Evolutionary conservation across 108 stramenopile species (phyloP).

Genomic region (Cyclotella baltica): DNA sequence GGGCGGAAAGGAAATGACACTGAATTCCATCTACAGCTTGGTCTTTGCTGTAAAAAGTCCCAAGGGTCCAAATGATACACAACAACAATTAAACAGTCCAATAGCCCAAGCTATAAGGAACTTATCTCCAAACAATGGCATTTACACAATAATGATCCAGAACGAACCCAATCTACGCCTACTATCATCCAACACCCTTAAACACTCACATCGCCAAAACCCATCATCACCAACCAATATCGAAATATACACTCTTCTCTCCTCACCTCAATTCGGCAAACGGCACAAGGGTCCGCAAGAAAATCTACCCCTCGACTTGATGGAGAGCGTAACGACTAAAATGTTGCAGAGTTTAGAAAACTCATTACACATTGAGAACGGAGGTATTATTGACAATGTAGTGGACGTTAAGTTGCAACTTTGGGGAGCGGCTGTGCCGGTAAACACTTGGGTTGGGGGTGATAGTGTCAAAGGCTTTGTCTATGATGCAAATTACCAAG

Average conservation of each 20-base stretch:
- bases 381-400: slow-evolving; percentile 7
- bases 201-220: slow-evolving; percentile 54
- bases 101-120: slow-evolving; percentile 34
- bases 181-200: slow-evolving; percentile 71
- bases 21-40: slow-evolving; percentile 79
- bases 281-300: slow-evolving; percentile 87
- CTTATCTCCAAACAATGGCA: slow-evolving; percentile 36
- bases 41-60: slow-evolving; percentile 56
- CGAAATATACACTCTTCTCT: slow-evolving; percentile 85
- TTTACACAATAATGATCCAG: slow-evolving; percentile 66
- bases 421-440: slow-evolving; percentile 90
- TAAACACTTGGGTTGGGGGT: slow-evolving; percentile 69
- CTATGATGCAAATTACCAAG: slow-evolving; percentile 64
- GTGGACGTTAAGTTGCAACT: slow-evolving; percentile 76
- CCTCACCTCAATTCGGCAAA: slow-evolving; percentile 79
- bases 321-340: slow-evolving; percentile 58
- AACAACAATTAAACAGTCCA: slow-evolving; percentile 12
- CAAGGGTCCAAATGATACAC: slow-evolving; percentile 1
- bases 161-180: slow-evolving; percentile 70
- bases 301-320: slow-evolving; percentile 68
- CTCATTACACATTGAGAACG: slow-evolving; percentile 37
- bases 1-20: slow-evolving; percentile 83
- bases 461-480: slow-evolving; percentile 59
- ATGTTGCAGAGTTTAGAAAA: slow-evolving; percentile 64
- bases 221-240: slow-evolving; percentile 26